phyloP scores from a whole-genome alignment of 306 rosid genomes.

The Medicago ruthenica region DNA sequence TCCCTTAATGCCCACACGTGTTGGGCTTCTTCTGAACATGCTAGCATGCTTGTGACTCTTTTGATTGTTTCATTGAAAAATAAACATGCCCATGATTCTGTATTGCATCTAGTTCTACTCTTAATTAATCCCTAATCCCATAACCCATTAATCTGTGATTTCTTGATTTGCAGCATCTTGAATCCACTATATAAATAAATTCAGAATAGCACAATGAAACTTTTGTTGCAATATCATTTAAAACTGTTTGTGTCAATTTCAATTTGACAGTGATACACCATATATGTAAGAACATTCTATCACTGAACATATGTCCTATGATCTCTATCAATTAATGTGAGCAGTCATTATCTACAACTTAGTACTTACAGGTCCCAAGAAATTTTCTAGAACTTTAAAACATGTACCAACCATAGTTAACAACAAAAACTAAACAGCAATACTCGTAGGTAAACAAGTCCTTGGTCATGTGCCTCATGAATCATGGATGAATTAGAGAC shows the following conservation, averaged over 20 bases:
- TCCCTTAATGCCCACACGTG: neutral
- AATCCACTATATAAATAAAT: neutral
- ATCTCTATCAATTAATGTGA: neutral
- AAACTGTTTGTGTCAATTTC: neutral
- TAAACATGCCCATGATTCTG: neutral
- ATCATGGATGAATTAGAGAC: slow-evolving; percentile 58
- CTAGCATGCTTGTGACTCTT: neutral
- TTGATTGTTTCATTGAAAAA: too few relatives aligned
- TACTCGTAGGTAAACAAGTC: neutral
- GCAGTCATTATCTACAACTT: neutral
- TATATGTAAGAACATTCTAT: neutral
- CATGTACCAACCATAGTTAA: neutral
- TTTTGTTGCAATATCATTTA: neutral
- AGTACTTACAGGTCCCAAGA: neutral
- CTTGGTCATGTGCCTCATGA: neutral
- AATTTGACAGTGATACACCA: neutral
- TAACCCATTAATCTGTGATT: neutral
- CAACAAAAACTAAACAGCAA: neutral
- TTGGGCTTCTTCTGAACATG: neutral
- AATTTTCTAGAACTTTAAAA: neutral
- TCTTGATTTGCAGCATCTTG: neutral
- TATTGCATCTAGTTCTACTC: neutral
- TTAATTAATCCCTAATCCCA: neutral
- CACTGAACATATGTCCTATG: neutral
- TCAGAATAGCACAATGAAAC: neutral